Evolutionary conservation across 1,284 basidiomycete species (phyloP), one percentile per base, ranked within the genome.

Genomic region (Ustilago loliicola): DNA sequence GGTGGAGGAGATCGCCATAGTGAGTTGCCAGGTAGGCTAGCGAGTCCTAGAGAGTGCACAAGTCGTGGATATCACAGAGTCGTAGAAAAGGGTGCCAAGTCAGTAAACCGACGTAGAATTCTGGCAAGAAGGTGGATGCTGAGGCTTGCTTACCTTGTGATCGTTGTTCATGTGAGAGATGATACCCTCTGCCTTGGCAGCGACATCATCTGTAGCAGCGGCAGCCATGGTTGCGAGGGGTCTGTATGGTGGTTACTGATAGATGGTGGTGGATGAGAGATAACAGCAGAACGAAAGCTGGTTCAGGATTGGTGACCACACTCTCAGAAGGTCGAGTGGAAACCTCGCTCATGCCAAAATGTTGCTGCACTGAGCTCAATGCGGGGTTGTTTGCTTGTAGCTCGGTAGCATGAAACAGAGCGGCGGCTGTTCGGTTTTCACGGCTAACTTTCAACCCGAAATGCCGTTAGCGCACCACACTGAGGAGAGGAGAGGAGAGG

Each of bases 101-200:
- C 25, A 51, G 50, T 30, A 51, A 45, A 30, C 19, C 11, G 25
- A 27, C 7, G 19, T 15, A 36, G 17, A 34, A 34, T 27, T 8
- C n/a, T 6, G 7, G 21, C n/a, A 21, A n/a, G n/a, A 5, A n/a
- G n/a, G 5, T 21, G 7, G n/a, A 11, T 17, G 23, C 17, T 29
- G 25, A n/a, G 48, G 23, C 7, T 29, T 9, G 25, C 71, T 52
- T 34, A 78, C 76, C 76, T 74, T 67, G 67, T 78, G 76, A 27
- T 73, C 76, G 27, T 71, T 78, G 76, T 78, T 78, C 76, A 78
- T 78, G 65, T 78, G 71, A 19, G 71, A 71, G 47, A 73, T 56
- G 40, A 78, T 73, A 32, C 67, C 68, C 15, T 70, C 76, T 25
- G 71, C 66, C 67, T 78, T 78, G 36, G 71, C 57, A 45, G 67